These are phyloP conservation scores for Citeromyces nyonsensis DNA, from an alignment of 805 yeast genomes.

Conservation along the genomic window DNA sequence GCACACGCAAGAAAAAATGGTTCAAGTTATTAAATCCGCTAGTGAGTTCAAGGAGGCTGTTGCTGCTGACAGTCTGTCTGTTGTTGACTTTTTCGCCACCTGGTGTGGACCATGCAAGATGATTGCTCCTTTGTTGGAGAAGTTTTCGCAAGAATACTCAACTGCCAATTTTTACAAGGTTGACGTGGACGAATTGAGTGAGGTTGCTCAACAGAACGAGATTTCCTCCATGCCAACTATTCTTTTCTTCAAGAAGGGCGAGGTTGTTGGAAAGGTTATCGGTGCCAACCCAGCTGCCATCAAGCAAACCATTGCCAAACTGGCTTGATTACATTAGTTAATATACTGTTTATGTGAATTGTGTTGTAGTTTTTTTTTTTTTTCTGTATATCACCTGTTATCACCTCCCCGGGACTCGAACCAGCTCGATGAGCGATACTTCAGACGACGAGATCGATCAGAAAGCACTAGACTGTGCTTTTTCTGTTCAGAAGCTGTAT, in stretches of 20 bases:
- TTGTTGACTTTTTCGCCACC: constrained; percentile 90
- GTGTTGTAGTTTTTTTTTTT: not conserved
- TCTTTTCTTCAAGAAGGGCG: constrained; percentile 71
- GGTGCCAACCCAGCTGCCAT: constrained; percentile 87
- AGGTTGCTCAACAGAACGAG: constrained; percentile 54
- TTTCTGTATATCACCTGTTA: no score
- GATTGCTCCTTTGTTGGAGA: constrained; percentile 87
- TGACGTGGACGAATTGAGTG: constrained; percentile 77
- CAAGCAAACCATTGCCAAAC: constrained; percentile 34
- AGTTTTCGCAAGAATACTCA: constrained; percentile 53
- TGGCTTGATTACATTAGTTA: constrained; percentile 9
- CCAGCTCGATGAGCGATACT: not conserved
- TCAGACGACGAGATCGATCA: not conserved
- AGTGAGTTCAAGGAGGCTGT: constrained; percentile 57
- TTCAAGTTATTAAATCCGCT: constrained; percentile 24
- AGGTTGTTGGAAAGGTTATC: constrained; percentile 61
- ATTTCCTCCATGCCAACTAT: constrained; percentile 45
- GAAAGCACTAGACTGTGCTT: not conserved
- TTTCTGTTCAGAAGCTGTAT: no score
- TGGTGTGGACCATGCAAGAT: constrained; percentile 99
- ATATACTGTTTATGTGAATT: not conserved
- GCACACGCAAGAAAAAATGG: no score
- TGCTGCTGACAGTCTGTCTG: constrained; percentile 54
- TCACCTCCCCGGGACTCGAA: not conserved
- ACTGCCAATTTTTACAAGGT: constrained; percentile 72